Base-by-base conservation (phyloP, 805 yeast species). In the Ogataea neopini region DNA sequence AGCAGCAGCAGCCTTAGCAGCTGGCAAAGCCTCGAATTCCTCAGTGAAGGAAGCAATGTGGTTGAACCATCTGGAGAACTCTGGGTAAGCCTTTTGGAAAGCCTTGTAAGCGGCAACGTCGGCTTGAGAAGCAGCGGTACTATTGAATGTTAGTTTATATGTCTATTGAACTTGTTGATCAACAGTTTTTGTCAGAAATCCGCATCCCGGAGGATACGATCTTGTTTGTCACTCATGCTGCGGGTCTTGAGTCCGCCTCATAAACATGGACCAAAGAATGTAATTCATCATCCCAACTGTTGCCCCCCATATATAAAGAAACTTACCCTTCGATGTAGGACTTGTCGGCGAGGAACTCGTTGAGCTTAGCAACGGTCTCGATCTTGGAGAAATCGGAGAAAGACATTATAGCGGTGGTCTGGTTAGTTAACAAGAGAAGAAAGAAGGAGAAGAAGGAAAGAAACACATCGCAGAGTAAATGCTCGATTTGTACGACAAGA, bases 51-150 rank as follows among this genome's bases (percentile, higher is more conserved):
- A 84, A 72, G 96, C 94, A 70, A 92, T 86, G 87, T 92, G 97
- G 86, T 88, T 88, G 83, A 86, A 89, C 97, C 97, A 94, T 83
- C 98, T 91, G 70, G 96, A 76, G 70, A 90, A 90, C 74, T 87
- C 84, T 74, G 97, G 97, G 88, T 75, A 92, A 74, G 85, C 75
- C 67, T 79, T 69, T 80, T 90, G 90, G 86, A 84, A 92, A 75
- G 97, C 90, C 81, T 88, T 83, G 92, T 84, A 92, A 66, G 81
- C 89, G 64, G 91, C 72, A 57, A 87, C 98, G 71, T 92, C 98
- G 70, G 97, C 96, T 78, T 89, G 96, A 66, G 97, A 77, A 60
- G 96, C 95, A 66, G 89, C 72, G 62, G 90, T 75, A 75, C 96
- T 88, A 28, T 8, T 8, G 57, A 62, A 61, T 33, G 44, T 44